Evolutionary conservation across 1,139 yeast species (phyloP).

Genomic region (Blastobotrys capitulatus): DNA sequence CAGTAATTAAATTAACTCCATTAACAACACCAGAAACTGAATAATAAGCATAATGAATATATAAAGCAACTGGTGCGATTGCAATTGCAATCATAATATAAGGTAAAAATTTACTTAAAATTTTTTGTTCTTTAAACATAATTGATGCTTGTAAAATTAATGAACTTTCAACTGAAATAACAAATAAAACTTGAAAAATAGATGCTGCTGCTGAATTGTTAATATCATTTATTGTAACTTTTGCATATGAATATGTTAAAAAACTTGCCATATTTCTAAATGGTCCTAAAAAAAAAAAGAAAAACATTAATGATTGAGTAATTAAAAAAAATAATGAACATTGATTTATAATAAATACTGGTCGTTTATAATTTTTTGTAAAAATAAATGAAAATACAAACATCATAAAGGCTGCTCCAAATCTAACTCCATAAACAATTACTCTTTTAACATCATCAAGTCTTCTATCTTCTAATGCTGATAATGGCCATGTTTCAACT

Average conservation of each 20-base stretch:
- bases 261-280: conserved; percentile 45
- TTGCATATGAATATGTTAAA: conserved; percentile 45
- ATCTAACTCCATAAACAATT: conserved; percentile 32
- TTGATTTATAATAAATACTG: conserved; percentile 67
- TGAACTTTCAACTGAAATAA: conserved; percentile 56
- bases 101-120: conserved; percentile 12
- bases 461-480: background rate
- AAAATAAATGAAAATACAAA: conserved; percentile 20
- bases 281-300: conserved; percentile 49
- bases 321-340: conserved; percentile 49
- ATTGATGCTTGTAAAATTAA: conserved; percentile 51
- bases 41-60: conserved; percentile 42
- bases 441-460: conserved; percentile 30
- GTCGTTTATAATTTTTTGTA: conserved; percentile 38
- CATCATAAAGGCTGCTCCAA: conserved; percentile 38
- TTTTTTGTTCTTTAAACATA: background rate
- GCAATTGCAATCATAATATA: conserved; percentile 14
- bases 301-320: conserved; percentile 54
- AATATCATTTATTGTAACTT: conserved; percentile 28
- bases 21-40: conserved; percentile 32
- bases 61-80: conserved; percentile 40
- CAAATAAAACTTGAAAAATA: conserved; percentile 53
- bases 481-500: conserved; percentile 22
- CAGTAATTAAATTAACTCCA: conserved; percentile 5
- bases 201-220: conserved; percentile 53